Evolutionary conservation across 2,329 filamentous ascomycete genomes (phyloP), one percentile per base, ranked within the genome.

Genomic region (Bisporella sp.): DNA sequence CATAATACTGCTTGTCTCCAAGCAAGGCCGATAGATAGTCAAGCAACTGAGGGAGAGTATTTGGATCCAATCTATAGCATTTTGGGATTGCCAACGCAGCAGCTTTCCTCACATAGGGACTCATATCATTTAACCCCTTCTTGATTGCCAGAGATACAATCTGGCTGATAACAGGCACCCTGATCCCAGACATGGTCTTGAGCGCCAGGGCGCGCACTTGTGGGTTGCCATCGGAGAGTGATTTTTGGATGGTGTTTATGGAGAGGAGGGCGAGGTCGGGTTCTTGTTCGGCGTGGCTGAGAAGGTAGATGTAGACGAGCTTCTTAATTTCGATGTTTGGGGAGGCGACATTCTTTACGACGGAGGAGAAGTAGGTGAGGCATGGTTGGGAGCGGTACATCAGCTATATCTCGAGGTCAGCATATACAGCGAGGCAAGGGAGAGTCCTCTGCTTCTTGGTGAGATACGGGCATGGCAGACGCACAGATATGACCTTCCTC

Each of bases 171-270:
- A 96, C 91, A 0, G 93, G 92, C 1, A 99, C 92, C n/a, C 87
- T 81, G 56, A 99, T 97, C 9, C 89, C 90, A 0, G 91, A 95
- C 92, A 99, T 99, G 57, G 93, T 96, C 56, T 91, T 89, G 55
- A 99, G 76, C 0, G 93, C 93, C 62, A 99, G 84, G 28, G 92
- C 89, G 58, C 93, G 85, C 21, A 96, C 83, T 64, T 95, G 87
- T 1, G 93, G 89, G 66, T 91, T 96, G 51, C 84, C 77, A 69
- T 99, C 93, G 29, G 90, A 95, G 52, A 99, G 80, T 7, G 92
- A 96, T 70, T 96, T 97, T 66, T 99, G 93, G 61, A 99, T 97
- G 5, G 93, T 95, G 71, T 99, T 99, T 78, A 99, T 96, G 52
- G 91, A 96, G 42, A 99, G 79, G 37, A 99, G 79, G 21, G 93